Base-by-base conservation (phyloP, 2,329 filamentous ascomycete species). In the Botrytis squamosa region DNA sequence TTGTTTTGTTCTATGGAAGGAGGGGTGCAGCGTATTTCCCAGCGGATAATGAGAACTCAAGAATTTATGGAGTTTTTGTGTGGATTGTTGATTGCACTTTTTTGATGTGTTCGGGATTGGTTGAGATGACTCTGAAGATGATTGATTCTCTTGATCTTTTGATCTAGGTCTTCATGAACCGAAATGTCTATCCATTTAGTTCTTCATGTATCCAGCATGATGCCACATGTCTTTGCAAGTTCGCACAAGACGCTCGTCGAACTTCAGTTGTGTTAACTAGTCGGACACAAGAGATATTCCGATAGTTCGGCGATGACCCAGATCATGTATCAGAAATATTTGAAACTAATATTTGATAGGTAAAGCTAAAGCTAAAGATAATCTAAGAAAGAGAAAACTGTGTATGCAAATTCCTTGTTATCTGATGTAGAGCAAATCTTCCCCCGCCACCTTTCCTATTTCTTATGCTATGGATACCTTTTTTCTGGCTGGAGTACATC, bases 211-310 rank as follows among this genome's bases (percentile, higher is more conserved):
- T 57, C 14, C 12, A 57, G 25, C 6, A 18, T 57, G 52, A 29
- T 29, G 3, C 14, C 7, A 57, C 3, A 29, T 57, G 14, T 18
- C 52, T 57, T 18, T 14, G 12, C 18, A 18, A 29, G 14, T 57
- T 29, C 2, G n/a, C 14, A 57, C 14, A 29, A 33, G 52, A 18
- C 14, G 25, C n/a, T 57, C n/a, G 6, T 57, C 3, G n/a, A 18
- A 29, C 0, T 57, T 9, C 7, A 18, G 25, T 33, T 55, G 6
- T 57, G n/a, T 16, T 57, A 29, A 0, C 1, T 9, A 52, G 14
- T 9, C 14, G n/a, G n/a, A 57, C 3, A 9, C 3, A 4, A 8
- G 1, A 29, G 0, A 1, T 29, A 9, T 18, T 29, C 18, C 1
- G 6, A 29, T 57, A 29, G 52, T n/a, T 57, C 52, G n/a, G 25